Evolutionary conservation across 2,329 filamentous ascomycete species (phyloP).

Genomic region (Cercospora berteroae): DNA sequence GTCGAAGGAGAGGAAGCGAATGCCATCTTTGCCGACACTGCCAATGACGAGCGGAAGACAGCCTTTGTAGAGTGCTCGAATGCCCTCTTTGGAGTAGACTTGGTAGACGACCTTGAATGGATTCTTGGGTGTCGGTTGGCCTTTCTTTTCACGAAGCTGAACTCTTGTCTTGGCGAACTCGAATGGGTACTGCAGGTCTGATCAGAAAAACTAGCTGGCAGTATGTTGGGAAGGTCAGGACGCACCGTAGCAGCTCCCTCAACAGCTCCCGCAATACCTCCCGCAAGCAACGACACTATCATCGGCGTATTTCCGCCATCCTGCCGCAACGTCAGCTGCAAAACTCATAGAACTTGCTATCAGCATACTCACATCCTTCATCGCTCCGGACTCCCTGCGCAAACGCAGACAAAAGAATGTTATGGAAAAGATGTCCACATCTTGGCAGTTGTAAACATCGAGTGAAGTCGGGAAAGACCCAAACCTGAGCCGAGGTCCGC

Average conservation of each 20-base stretch:
- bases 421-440: neutral
- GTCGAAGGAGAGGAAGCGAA: slow-evolving; percentile 66
- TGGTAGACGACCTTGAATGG: slow-evolving; percentile 57
- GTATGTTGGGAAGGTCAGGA: neutral
- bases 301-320: slow-evolving; percentile 31
- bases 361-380: slow-evolving; percentile 21
- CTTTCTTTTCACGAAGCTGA: slow-evolving; percentile 52
- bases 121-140: slow-evolving; percentile 51
- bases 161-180: slow-evolving; percentile 67
- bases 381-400: neutral
- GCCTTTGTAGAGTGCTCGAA: slow-evolving; percentile 61
- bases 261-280: slow-evolving; percentile 39
- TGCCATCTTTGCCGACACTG: slow-evolving; percentile 62
- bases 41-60: slow-evolving; percentile 61
- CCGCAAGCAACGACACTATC: slow-evolving; percentile 38
- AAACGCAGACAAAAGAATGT: neutral
- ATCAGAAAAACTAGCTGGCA: neutral
- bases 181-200: slow-evolving; percentile 53
- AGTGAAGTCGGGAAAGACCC: neutral
- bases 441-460: neutral
- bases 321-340: neutral
- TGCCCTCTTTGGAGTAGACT: slow-evolving; percentile 57
- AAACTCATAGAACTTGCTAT: neutral
- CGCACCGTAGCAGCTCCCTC: slow-evolving; percentile 36
- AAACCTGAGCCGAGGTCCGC: slow-evolving; percentile 4